phyloP scores from a whole-genome alignment of 164 flowering plant genomes.

The Houttuynia cordata region DNA sequence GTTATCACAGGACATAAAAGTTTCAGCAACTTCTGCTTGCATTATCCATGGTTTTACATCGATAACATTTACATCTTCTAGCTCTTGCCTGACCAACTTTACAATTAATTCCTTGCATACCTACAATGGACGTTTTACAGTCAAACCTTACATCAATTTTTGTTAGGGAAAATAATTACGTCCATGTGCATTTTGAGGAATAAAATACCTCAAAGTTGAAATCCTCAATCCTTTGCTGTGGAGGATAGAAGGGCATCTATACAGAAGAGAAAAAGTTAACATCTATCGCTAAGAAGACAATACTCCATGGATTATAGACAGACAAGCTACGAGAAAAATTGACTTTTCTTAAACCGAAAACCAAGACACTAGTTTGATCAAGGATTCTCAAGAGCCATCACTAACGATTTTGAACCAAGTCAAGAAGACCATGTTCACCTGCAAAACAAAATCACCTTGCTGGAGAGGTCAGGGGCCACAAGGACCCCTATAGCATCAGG shows the following conservation, averaged over 20 bases:
- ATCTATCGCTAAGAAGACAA: no score
- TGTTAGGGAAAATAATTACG: background rate
- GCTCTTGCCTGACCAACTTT: slow-evolving; percentile 68
- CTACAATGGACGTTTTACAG: slow-evolving; percentile 21
- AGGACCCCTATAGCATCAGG: slow-evolving; percentile 85
- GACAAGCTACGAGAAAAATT: no score
- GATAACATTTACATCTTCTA: slow-evolving; percentile 53
- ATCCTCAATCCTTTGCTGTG: slow-evolving; percentile 75
- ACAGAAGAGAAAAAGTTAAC: slow-evolving; percentile 2
- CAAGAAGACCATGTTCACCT: slow-evolving; percentile 32
- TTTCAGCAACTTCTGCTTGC: slow-evolving; percentile 99
- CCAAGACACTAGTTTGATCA: no score
- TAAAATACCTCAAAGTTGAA: slow-evolving; percentile 54
- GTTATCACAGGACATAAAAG: slow-evolving; percentile 40
- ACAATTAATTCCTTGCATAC: slow-evolving; percentile 64
- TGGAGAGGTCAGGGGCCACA: slow-evolving; percentile 89
- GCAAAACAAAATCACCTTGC: slow-evolving; percentile 89
- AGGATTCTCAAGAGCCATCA: background rate
- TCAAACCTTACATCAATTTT: background rate
- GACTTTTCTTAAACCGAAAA: no score
- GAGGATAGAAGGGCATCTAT: slow-evolving; percentile 90
- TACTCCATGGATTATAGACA: background rate
- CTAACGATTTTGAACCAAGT: background rate
- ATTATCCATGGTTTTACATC: slow-evolving; percentile 96
- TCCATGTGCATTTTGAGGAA: background rate